Conservation (phyloP, 148 eudicot species). For the Chenopodium album region DNA sequence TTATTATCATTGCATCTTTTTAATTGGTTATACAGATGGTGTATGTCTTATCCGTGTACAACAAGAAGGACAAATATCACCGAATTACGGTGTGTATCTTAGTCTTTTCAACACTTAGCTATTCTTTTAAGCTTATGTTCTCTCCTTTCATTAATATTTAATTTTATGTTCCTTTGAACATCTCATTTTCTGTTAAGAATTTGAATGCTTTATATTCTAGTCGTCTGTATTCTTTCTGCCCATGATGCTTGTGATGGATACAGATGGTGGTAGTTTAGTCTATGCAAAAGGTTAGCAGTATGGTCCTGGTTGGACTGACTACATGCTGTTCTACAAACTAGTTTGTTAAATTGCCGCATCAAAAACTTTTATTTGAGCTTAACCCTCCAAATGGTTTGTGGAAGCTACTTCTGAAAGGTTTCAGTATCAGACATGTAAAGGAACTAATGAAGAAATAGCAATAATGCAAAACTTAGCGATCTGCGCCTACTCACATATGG, state of each 20-base stretch:
- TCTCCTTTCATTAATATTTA: not conserved
- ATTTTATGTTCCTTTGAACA: not conserved
- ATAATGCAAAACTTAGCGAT: not conserved
- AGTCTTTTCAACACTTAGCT: slow-evolving; percentile 17
- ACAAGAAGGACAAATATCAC: slow-evolving; percentile 91
- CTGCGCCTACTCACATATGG: not conserved
- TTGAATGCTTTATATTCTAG: not conserved
- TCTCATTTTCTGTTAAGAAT: not conserved
- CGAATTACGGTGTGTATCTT: slow-evolving; percentile 69
- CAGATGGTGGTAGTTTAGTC: slow-evolving; percentile 14
- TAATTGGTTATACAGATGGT: slow-evolving; percentile 71
- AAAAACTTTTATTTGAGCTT: not conserved
- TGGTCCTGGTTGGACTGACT: not conserved
- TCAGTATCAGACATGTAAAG: not conserved
- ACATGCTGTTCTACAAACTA: not conserved
- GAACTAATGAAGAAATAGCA: slow-evolving; percentile 1
- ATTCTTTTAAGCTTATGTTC: slow-evolving; percentile 1
- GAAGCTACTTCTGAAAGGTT: not conserved
- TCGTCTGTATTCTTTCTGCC: not conserved
- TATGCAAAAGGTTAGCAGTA: not conserved
- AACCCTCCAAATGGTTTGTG: not conserved
- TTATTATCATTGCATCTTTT: not conserved
- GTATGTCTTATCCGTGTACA: slow-evolving; percentile 91
- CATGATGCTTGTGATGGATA: slow-evolving; percentile 14
- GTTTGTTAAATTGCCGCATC: not conserved